Percentiles rank a stretch among this genome's conserved stretches.
Evolutionary conservation across 108 stramenopile species (phyloP).

Genomic region (Nitzschia sp.): DNA sequence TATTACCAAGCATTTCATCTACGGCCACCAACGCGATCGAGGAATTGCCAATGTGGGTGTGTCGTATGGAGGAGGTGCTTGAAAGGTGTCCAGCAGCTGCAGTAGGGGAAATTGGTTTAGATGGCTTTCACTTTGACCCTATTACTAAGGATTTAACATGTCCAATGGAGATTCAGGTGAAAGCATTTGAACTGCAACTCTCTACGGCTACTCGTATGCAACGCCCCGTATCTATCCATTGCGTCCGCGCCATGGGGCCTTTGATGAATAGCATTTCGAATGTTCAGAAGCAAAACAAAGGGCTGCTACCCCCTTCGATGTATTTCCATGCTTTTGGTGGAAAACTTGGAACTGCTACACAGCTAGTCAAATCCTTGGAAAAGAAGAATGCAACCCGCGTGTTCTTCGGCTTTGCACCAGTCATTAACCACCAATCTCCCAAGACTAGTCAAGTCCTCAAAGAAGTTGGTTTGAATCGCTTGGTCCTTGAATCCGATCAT

Average conservation of each 20-base stretch:
- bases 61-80: slow-evolving; percentile 43
- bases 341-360: slow-evolving; percentile 62
- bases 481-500: slow-evolving; percentile 84
- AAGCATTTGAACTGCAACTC: slow-evolving; percentile 70
- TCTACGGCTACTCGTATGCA: slow-evolving; percentile 55
- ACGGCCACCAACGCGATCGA: slow-evolving; percentile 8
- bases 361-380: slow-evolving; percentile 49
- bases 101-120: slow-evolving; percentile 87
- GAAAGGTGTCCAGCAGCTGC: slow-evolving; percentile 46
- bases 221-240: slow-evolving; percentile 80
- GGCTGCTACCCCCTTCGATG: slow-evolving; percentile 61
- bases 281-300: slow-evolving; percentile 16
- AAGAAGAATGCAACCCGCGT: slow-evolving; percentile 19
- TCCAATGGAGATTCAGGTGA: slow-evolving; percentile 57
- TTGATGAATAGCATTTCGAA: slow-evolving; percentile 40
- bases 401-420: slow-evolving; percentile 84
- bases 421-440: slow-evolving; percentile 65
- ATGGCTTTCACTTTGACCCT: slow-evolving; percentile 72
- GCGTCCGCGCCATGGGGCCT: slow-evolving; percentile 73
- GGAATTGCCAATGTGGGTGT: slow-evolving; percentile 45
- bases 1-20: not conserved
- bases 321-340: slow-evolving; percentile 91
- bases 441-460: slow-evolving; percentile 69
- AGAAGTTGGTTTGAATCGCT: slow-evolving; percentile 65
- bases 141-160: slow-evolving; percentile 49